Evolutionary conservation across 2,329 filamentous ascomycete species (phyloP), one percentile per base, ranked within the genome.

Genomic region (Ophioceras dolichostomum): DNA sequence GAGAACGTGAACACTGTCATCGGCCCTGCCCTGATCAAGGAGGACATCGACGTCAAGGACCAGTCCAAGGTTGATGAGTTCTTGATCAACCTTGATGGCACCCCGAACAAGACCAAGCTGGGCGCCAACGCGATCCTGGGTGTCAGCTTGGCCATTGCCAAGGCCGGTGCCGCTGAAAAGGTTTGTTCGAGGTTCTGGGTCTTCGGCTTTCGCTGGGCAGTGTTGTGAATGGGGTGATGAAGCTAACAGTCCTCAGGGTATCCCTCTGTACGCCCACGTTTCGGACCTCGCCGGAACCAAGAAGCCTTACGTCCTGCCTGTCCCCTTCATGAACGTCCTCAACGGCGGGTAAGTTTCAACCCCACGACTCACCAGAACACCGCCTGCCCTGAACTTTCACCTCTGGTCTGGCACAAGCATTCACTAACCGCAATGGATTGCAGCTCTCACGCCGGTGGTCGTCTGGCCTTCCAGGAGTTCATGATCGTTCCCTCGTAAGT

Each of bases 391-490:
- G n/a, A n/a, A n/a, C n/a, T n/a, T n/a, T n/a, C n/a, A n/a, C n/a
- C n/a, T n/a, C n/a, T n/a, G n/a, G n/a, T n/a, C n/a, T n/a, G n/a
- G n/a, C n/a, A n/a, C n/a, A n/a, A n/a, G n/a, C n/a, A n/a, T n/a
- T n/a, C n/a, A n/a, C n/a, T n/a, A n/a, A n/a, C n/a, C n/a, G n/a
- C n/a, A n/a, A n/a, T n/a, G n/a, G n/a, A n/a, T 32, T 32, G 10
- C 19, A 68, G 91, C 51, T 96, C 89, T 56, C 91, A 98, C 73
- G 91, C 91, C 49, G 91, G 91, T 76, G 91, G 91, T 57, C 85
- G 88, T 60, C 77, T 93, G 52, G 85, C 85, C 50, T 93, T 93
- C 78, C 86, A 93, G 67, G 86, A 93, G 67, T 93, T 93, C 75
- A 93, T 93, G 86, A 89, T 93, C 52, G 85, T 89, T 41, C 85